Conservation (phyloP, 306 rosid genomes). For the Lathyrus tuberosus region DNA sequence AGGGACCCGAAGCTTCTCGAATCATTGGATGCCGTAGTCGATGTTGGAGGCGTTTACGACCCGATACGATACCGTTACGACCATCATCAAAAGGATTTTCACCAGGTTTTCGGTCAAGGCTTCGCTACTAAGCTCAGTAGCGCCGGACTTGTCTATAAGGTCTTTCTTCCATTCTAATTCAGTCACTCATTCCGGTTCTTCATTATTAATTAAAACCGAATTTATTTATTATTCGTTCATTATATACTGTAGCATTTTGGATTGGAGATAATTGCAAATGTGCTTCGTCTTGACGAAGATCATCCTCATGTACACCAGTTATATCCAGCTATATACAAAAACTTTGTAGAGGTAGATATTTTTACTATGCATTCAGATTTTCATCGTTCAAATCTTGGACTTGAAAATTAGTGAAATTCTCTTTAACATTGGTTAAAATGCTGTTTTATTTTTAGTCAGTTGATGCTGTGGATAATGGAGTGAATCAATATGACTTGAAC, state of each 20-base stretch:
- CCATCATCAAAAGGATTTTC: conserved; percentile 54
- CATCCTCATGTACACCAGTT: conserved; percentile 48
- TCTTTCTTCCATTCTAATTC: conserved; percentile 26
- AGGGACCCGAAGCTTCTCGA: conserved; percentile 48
- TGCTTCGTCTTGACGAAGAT: conserved; percentile 49
- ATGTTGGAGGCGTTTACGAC: conserved; percentile 62
- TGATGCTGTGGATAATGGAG: conserved; percentile 65
- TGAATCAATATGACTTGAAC: conserved; percentile 52
- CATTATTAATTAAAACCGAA: conserved; percentile 2
- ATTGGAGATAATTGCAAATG: conserved; percentile 53
- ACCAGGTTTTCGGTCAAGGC: conserved; percentile 49
- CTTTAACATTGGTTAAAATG: background rate
- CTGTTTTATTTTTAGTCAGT: conserved; percentile 44
- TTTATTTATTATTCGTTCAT: background rate
- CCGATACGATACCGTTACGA: conserved; percentile 54
- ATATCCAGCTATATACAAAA: conserved; percentile 47
- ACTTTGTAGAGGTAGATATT: conserved; percentile 52
- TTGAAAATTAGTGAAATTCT: background rate
- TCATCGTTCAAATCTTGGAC: background rate
- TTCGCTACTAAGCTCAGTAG: conserved; percentile 58
- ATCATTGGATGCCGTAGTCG: conserved; percentile 54
- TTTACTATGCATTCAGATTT: background rate
- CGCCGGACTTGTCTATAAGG: conserved; percentile 72
- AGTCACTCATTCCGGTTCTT: conserved; percentile 2
- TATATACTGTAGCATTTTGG: conserved; percentile 52